phyloP scores from a whole-genome alignment of 2,329 filamentous ascomycete genomes.

The Colletotrichum limetticola region DNA sequence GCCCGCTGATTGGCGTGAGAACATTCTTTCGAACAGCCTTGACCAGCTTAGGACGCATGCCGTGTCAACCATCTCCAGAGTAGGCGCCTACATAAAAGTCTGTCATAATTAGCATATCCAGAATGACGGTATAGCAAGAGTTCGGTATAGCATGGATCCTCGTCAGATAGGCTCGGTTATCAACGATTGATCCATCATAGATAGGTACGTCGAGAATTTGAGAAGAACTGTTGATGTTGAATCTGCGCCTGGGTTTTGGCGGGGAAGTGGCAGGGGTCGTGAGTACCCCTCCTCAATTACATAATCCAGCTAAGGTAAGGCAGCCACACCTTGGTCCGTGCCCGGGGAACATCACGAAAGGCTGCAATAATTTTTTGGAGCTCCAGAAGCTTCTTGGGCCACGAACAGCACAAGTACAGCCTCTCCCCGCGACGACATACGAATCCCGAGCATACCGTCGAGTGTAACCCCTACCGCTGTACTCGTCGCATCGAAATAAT shows the following conservation, averaged over 20 bases:
- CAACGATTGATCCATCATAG: neutral
- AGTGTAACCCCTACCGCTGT: neutral
- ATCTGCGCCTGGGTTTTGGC: neutral
- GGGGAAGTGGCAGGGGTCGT: neutral
- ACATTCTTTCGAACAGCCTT: neutral
- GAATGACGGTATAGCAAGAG: neutral
- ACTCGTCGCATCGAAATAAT: slow-evolving; percentile 1
- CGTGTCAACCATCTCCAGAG: neutral
- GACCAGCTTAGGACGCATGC: neutral
- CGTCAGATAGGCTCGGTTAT: too few relatives aligned
- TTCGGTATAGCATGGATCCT: neutral
- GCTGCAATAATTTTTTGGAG: slow-evolving; percentile 64
- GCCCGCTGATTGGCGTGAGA: neutral
- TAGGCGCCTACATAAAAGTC: rapidly evolving
- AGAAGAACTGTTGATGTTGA: neutral
- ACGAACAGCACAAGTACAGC: slow-evolving; percentile 35
- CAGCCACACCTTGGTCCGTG: slow-evolving; percentile 36
- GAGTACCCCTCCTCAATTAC: slow-evolving; percentile 34
- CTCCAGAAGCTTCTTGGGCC: slow-evolving; percentile 51
- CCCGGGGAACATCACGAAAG: slow-evolving; percentile 43
- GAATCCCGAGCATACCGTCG: neutral
- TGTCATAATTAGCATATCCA: neutral
- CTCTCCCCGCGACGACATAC: slow-evolving; percentile 25
- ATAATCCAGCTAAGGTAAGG: slow-evolving; percentile 33
- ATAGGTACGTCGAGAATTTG: too few relatives aligned